Base-by-base conservation (phyloP, 2,329 filamentous ascomycete species). In the Rutstroemia sp. region DNA sequence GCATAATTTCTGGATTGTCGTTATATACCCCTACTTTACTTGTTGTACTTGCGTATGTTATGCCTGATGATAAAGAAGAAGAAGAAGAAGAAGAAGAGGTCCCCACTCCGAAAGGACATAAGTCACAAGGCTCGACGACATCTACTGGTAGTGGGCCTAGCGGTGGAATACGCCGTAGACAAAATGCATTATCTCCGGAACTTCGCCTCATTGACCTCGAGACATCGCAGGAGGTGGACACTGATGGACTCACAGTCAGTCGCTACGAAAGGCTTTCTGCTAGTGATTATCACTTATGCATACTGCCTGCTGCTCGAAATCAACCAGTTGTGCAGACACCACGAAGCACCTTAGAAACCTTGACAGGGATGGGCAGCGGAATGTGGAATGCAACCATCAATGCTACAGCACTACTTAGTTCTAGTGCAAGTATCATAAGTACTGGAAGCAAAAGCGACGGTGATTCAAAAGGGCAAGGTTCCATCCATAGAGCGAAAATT, bases 1-100 rank as follows among this genome's bases (percentile, higher is more conserved):
- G 94, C 77, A 91, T 96, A 71, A 90, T 99, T 76, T 96, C 94
- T 70, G 94, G 94, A 67, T 87, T 99, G 72, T 95, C 92, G 62
- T 80, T 99, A 73, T 97, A 96, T 83, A 96, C 91, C 69, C 89
- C 90, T 69, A 94, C 83, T 69, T 79, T 96, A 64, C 80, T 99
- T 72, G 82, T 96, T 66, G 87, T 97, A 67, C 86, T 99, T 74
- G 92, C 92, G 68, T 96, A 95, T 73, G 85, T 91, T 67, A 86
- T 86, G 59, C 82, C 86, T 39, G 88, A 90, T 47, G 70, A 72
- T 34, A 58, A 56, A 10, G 80, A 87, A 1, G 70, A 56, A 10
- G 80, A 19, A 19, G 80, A 19, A 19, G 19, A 87, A 1, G 70
- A 73, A 1, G 61, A 64, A 12, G 61, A 70, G 47, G 56, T 61